Evolutionary conservation across 306 rosid genomes (phyloP).

Genomic region (Abrus pulchellus): DNA sequence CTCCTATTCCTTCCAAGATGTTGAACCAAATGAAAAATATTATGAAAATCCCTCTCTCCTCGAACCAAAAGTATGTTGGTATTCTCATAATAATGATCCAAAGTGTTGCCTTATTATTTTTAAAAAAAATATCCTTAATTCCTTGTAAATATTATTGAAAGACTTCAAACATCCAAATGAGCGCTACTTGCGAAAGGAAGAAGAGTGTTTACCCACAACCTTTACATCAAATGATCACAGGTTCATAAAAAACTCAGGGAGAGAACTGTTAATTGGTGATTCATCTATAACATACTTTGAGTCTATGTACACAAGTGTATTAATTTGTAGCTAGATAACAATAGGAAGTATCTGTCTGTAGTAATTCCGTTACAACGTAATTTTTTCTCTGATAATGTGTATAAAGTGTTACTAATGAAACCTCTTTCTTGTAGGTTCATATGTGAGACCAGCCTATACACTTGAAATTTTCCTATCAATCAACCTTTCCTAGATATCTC

Average conservation of each 20-base stretch:
- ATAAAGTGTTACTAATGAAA: conserved; percentile 34
- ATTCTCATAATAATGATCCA: background rate
- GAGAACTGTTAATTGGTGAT: background rate
- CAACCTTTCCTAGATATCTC: conserved; percentile 45
- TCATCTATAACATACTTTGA: conserved; percentile 7
- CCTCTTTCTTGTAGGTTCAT: conserved; percentile 33
- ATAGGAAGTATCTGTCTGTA: background rate
- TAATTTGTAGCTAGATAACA: conserved; percentile 33
- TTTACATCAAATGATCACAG: background rate
- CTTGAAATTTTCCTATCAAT: conserved; percentile 34
- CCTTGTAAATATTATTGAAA: background rate
- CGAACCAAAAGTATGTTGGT: no score
- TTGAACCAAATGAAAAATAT: no score
- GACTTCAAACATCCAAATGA: background rate
- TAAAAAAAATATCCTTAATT: background rate
- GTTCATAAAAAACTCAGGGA: background rate
- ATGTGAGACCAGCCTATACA: conserved; percentile 43
- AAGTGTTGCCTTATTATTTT: background rate
- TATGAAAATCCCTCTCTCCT: no score
- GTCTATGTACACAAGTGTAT: conserved; percentile 42
- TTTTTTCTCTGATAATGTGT: conserved; percentile 24
- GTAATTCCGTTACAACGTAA: background rate
- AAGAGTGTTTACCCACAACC: background rate
- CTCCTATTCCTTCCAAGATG: no score
- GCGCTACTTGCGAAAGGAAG: background rate